Evolutionary conservation across 2,329 filamentous ascomycete species (phyloP).

Genomic region (Curvularia verruculosa): DNA sequence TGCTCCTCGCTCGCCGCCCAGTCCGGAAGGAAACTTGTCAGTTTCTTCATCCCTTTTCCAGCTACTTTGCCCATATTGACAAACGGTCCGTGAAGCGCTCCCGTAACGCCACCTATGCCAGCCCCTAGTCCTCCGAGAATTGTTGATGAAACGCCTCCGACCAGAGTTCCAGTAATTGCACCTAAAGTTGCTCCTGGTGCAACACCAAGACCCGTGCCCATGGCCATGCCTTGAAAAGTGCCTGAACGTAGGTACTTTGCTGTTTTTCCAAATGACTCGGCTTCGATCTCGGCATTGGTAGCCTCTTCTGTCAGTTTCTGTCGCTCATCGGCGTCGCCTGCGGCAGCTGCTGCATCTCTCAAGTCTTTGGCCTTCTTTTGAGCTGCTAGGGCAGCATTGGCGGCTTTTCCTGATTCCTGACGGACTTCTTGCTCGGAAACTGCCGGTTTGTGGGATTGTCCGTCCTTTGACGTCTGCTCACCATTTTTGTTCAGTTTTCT

Average conservation of each 20-base stretch:
- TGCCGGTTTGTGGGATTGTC: slow-evolving; percentile 12
- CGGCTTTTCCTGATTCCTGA: slow-evolving; percentile 28
- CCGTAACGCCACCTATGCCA: slow-evolving; percentile 25
- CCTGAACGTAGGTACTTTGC: slow-evolving; percentile 34
- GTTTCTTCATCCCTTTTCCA: slow-evolving; percentile 25
- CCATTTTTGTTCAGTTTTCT: slow-evolving; percentile 10
- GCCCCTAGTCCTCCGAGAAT: slow-evolving; percentile 29
- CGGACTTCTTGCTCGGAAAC: slow-evolving; percentile 27
- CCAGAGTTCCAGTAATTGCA: slow-evolving; percentile 27
- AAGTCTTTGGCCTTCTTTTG: slow-evolving; percentile 29
- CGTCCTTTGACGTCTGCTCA: background rate
- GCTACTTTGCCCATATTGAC: slow-evolving; percentile 22
- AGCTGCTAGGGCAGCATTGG: slow-evolving; percentile 23
- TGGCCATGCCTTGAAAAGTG: slow-evolving; percentile 32
- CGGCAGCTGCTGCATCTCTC: slow-evolving; percentile 24
- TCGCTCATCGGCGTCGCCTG: slow-evolving; percentile 26
- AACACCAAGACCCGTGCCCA: slow-evolving; percentile 30
- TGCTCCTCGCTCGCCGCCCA: slow-evolving; percentile 29
- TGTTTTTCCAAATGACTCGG: slow-evolving; percentile 34
- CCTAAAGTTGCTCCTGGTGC: slow-evolving; percentile 29
- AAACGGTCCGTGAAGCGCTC: slow-evolving; percentile 24
- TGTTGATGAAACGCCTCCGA: slow-evolving; percentile 29
- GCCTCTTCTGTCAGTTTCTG: slow-evolving; percentile 32
- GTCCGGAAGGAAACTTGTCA: slow-evolving; percentile 20
- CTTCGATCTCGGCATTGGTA: slow-evolving; percentile 28